phyloP scores from a whole-genome alignment of 2,329 filamentous ascomycete genomes.

The Coniochaeta sp. region DNA sequence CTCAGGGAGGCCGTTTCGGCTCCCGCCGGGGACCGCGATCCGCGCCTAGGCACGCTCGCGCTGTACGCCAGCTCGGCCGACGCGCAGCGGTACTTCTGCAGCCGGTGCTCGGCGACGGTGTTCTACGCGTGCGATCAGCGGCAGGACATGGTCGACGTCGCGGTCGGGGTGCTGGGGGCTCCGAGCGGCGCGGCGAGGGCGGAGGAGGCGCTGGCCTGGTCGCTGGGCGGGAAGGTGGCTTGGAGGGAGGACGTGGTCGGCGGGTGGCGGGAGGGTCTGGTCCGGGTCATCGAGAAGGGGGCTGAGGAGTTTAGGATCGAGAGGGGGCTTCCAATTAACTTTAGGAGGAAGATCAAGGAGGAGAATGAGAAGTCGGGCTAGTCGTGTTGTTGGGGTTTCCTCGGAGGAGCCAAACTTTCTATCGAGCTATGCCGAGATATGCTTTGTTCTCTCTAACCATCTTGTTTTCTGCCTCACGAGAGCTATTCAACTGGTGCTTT shows the following conservation, averaged over 20 bases:
- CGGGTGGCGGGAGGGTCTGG: background rate
- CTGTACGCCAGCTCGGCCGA: constrained; percentile 34
- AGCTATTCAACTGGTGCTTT: too few relatives aligned
- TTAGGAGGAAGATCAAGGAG: background rate
- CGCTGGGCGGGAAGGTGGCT: constrained; percentile 23
- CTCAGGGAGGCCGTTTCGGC: constrained; percentile 27
- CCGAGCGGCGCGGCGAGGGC: constrained; percentile 34
- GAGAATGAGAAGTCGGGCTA: background rate
- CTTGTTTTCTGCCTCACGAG: too few relatives aligned
- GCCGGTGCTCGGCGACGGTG: constrained; percentile 35
- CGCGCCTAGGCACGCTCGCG: constrained; percentile 32
- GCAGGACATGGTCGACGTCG: constrained; percentile 32
- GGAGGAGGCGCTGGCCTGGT: constrained; percentile 35
- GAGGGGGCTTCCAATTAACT: background rate
- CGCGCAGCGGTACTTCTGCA: constrained; percentile 41
- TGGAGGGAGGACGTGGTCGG: constrained; percentile 21
- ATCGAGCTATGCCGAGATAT: too few relatives aligned
- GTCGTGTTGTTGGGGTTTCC: background rate
- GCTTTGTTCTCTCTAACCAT: too few relatives aligned
- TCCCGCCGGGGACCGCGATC: constrained; percentile 16
- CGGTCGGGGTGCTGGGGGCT: constrained; percentile 34
- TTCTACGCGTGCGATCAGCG: constrained; percentile 35
- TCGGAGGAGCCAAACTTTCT: background rate
- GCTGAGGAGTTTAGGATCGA: background rate
- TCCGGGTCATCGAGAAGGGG: background rate